Base-by-base conservation (phyloP, 1,284 basidiomycete genomes). In the Boletellus deceptivus region DNA sequence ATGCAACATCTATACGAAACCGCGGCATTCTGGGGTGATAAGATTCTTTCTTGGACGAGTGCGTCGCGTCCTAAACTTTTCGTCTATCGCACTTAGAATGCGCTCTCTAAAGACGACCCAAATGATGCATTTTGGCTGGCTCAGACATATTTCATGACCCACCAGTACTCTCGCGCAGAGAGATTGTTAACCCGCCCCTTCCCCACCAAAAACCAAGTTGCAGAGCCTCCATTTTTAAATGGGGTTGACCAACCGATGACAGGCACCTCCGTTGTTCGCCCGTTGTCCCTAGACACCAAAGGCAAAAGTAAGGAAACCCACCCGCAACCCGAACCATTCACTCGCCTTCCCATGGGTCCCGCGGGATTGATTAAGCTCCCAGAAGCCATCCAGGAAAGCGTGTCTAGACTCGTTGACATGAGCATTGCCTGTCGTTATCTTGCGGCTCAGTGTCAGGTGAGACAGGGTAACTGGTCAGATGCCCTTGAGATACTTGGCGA, bases 41-140 rank as follows among this genome's bases (percentile, higher is more conserved):
- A 99, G 71, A 83, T 98, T 40, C 75, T 98, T 34, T 89, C 83
- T 50, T 93, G 94, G 86, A 98, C 96, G 38, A 89, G 94, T 96
- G 65, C 70, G 91, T 81, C 54, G 45, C 34, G 9, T 37, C 25
- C n/a, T 16, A 13, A 22, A 10, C 16, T 10, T 31, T 18, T 14
- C 17, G 1, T 48, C 37, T 54, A 42, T 44, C 31, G 31, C 22
- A 41, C 48, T 70, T 34, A 67, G 31, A 9, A n/a, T 25, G 5
- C 33, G 18, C 29, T 31, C 14, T 51, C 16, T 36, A 13, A 58
- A 94, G 93, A 86, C 57, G 91, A 97, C 60, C 85, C 91, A 29
- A 95, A 96, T 68, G 97, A 99, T 70, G 97, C 94, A 9, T 99
- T 98, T 70, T 98, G 96, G 93, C 83, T 99, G 16, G 96, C 97